Percentiles rank a stretch among this genome's conserved stretches.
phyloP scores from a whole-genome alignment of 2,329 filamentous ascomycete species.

The Helotiales sp. region DNA sequence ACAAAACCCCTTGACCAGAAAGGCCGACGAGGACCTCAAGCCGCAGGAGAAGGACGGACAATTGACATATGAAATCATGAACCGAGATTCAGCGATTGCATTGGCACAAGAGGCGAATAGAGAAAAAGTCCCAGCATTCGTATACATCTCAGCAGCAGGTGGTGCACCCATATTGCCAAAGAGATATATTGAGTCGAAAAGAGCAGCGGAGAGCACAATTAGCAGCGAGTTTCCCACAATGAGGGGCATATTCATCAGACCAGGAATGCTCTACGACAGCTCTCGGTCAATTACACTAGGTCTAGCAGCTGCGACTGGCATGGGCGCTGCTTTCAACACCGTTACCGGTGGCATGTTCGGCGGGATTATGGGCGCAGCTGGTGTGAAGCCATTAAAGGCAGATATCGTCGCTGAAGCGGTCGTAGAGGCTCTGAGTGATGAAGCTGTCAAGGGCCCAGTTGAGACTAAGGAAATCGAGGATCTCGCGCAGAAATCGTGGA shows the following conservation, averaged over 20 bases:
- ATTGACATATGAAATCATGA: conserved; percentile 96
- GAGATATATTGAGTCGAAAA: conserved; percentile 88
- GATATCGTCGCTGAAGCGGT: conserved; percentile 87
- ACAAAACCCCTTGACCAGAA: conserved; percentile 68
- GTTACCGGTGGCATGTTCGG: conserved; percentile 75
- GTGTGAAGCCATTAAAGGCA: conserved; percentile 82
- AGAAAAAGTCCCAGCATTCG: conserved; percentile 68
- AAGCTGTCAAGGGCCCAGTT: conserved; percentile 70
- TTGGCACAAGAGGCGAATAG: conserved; percentile 74
- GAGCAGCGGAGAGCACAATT: conserved; percentile 82
- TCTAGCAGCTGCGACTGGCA: conserved; percentile 74
- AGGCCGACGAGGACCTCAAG: conserved; percentile 58
- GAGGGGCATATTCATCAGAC: conserved; percentile 78
- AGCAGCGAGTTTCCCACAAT: conserved; percentile 70
- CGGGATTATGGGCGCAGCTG: conserved; percentile 77
- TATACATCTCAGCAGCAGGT: conserved; percentile 85
- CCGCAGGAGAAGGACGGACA: conserved; percentile 69
- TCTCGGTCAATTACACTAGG: conserved; percentile 81
- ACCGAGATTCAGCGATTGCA: conserved; percentile 82
- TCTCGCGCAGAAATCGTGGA: conserved; percentile 80
- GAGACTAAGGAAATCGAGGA: conserved; percentile 79
- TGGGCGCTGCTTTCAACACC: conserved; percentile 75
- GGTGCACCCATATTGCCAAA: conserved; percentile 82
- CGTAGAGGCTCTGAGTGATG: conserved; percentile 81
- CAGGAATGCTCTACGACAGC: conserved; percentile 86